Conservation (phyloP, 164 flowering plant species). For the Kingdonia uniflora region DNA sequence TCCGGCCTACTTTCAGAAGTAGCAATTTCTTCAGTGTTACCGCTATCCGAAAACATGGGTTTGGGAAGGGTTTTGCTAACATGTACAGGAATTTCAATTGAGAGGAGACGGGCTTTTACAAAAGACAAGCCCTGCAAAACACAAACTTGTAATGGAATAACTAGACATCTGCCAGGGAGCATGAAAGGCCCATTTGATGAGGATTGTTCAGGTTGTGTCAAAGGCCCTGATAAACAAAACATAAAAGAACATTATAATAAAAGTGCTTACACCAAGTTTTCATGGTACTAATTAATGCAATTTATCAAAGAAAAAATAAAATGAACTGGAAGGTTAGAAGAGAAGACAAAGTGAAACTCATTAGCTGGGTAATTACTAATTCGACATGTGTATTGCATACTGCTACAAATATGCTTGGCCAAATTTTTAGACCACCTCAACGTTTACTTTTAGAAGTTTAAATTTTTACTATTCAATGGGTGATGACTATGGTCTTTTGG, state of each 20-base stretch:
- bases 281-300: too few species aligned
- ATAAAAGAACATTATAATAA: constrained; percentile 11
- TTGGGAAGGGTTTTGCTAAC: constrained; percentile 55
- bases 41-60: constrained; percentile 21
- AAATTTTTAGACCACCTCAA: too few species aligned
- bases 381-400: too few species aligned
- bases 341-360: too few species aligned
- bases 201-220: constrained; percentile 26
- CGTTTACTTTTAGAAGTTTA: too few species aligned
- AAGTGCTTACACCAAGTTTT: background rate
- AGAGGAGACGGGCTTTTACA: constrained; percentile 86
- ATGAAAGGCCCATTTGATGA: constrained; percentile 25
- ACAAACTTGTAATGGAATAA: constrained; percentile 78
- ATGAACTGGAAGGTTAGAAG: too few species aligned
- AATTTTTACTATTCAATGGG: too few species aligned
- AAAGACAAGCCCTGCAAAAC: constrained; percentile 88
- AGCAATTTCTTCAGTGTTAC: constrained; percentile 16
- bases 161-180: constrained; percentile 87
- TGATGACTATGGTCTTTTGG: too few species aligned
- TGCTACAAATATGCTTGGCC: too few species aligned
- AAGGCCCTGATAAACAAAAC: constrained; percentile 47
- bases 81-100: constrained; percentile 98
- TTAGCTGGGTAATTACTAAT: too few species aligned
- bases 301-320: too few species aligned
- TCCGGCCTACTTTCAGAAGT: constrained; percentile 31